Percentiles rank a stretch among this genome's conserved stretches.
Conservation (phyloP, 345 rosid genomes). For the Lepidium africanum region DNA sequence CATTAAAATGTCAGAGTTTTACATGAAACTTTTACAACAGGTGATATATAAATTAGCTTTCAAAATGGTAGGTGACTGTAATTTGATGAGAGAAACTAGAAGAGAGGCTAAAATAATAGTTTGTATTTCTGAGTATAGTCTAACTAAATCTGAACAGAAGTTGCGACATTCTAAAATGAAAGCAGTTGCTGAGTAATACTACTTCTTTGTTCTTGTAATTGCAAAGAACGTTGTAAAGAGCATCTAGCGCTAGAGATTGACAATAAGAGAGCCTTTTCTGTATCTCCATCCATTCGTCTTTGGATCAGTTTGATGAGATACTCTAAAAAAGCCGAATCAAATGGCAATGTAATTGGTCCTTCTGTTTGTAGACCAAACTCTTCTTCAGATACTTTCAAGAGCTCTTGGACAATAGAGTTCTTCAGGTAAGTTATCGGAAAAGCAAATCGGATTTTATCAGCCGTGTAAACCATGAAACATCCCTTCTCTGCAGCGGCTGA, state of each 20-base stretch:
- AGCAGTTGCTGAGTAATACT: no score
- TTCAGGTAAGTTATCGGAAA: not conserved
- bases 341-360: constrained; percentile 28
- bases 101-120: not conserved
- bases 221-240: not conserved
- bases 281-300: not conserved
- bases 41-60: not conserved
- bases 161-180: no score
- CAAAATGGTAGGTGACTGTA: not conserved
- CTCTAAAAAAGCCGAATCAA: constrained; percentile 17
- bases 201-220: not conserved
- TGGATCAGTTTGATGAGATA: constrained; percentile 11
- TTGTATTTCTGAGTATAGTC: not conserved
- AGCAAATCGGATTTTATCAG: not conserved
- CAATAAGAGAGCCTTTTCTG: constrained; percentile 6
- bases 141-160: no score
- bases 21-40: not conserved
- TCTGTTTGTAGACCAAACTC: constrained; percentile 22
- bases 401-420: constrained; percentile 17
- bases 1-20: no score
- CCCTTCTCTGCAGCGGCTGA: not conserved
- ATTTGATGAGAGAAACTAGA: not conserved
- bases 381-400: constrained; percentile 29
- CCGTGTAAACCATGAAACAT: constrained; percentile 27
- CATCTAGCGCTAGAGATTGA: not conserved